Evolutionary conservation across 495 filamentous ascomycete genomes (phyloP), one percentile per base, ranked within the genome.

Genomic region (Sporormia fimetaria): DNA sequence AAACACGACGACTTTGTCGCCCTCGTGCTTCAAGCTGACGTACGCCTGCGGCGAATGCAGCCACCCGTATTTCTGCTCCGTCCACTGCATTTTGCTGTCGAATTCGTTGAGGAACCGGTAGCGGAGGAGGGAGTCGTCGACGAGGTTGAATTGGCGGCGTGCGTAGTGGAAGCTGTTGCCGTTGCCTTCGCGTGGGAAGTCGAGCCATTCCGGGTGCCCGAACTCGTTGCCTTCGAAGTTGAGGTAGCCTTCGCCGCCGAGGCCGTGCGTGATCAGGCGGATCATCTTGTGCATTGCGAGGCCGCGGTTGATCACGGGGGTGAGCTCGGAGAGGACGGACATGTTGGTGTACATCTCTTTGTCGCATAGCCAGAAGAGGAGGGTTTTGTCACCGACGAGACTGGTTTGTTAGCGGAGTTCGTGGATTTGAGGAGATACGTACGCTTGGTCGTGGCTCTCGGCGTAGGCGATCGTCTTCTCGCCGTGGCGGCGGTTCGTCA

Each of bases 191-290:
- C 90, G 81, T 8, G 90, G 90, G 64, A 98, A 98, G 60, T 98
- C 90, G 40, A 98, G 84, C 90, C 90, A 98, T 67, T 98, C 90
- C 0, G 90, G 90, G 61, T 98, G 90, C 1, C 90, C 90, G 61
- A 98, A 98, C 61, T 98, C 90, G 62, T 98, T 98, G 45, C 88
- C 90, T 63, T 94, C 86, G 55, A 98, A 98, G 65, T 95, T 96
- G 37, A 96, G 85, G 55, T 92, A 98, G 26, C 87, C 90, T 63
- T 98, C 90, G 47, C 90, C 90, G 35, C 92, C 90, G n/a, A 98
- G 74, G 21, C 67, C 75, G 63, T 98, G 92, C 16, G 90, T 98
- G 40, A 96, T 65, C 6, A 96, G 74, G 11, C 90, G 81, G 58
- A 98, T 94, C 77, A 96, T 80, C 67, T 98, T 98, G 73, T 98